phyloP scores from a whole-genome alignment of 345 rosid genomes.

The Iberis pinnata region DNA sequence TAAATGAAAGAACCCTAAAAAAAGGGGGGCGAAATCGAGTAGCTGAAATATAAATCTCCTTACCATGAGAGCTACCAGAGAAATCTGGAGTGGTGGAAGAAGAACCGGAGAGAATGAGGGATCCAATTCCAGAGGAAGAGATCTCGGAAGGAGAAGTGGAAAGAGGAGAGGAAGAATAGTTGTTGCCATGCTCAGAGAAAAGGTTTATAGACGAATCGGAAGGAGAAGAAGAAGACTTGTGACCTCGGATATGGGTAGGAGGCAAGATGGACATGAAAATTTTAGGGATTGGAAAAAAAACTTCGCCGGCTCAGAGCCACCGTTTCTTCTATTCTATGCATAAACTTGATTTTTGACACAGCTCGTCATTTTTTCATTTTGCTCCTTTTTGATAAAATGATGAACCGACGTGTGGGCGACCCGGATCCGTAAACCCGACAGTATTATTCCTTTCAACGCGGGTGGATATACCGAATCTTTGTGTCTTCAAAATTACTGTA shows the following conservation, averaged over 20 bases:
- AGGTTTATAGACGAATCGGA: conserved; percentile 42
- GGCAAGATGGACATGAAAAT: conserved; percentile 98
- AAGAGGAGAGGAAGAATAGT: conserved; percentile 18
- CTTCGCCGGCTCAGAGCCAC: conserved; percentile 34
- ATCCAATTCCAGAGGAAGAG: conserved; percentile 28
- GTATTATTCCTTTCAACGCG: conserved; percentile 11
- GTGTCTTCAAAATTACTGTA: background rate
- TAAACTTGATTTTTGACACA: background rate
- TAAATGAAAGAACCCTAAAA: conserved; percentile 6
- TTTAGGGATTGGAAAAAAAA: conserved; percentile 21
- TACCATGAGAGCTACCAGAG: conserved; percentile 21
- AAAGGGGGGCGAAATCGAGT: background rate
- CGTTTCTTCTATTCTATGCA: conserved; percentile 18
- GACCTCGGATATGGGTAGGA: conserved; percentile 45
- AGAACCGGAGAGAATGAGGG: conserved; percentile 14
- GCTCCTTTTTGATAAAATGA: background rate
- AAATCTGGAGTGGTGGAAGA: background rate
- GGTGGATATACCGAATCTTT: conserved; percentile 8
- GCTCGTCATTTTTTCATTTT: background rate
- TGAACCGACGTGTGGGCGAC: conserved; percentile 8
- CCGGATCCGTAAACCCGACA: background rate
- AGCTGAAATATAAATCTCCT: conserved; percentile 2
- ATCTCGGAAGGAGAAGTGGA: conserved; percentile 5
- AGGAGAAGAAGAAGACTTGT: conserved; percentile 42
- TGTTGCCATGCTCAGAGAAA: conserved; percentile 56